Evolutionary conservation across 2,329 filamentous ascomycete species (phyloP).

Genomic region (Fusarium veterinarium): DNA sequence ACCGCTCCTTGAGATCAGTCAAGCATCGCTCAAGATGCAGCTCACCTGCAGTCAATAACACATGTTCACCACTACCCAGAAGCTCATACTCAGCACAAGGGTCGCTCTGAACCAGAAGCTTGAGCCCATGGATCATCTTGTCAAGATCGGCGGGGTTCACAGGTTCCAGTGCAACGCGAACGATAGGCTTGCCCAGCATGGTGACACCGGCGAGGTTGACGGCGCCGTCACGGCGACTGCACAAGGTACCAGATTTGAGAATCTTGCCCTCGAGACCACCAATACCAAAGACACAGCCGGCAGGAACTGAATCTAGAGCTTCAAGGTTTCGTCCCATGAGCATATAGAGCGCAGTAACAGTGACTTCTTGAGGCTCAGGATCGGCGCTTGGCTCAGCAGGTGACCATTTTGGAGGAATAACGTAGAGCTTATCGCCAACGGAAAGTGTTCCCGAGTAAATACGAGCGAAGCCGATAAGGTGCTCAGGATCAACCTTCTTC

Average conservation of each 20-base stretch:
- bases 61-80: conserved; percentile 92
- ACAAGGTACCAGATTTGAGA: conserved; percentile 95
- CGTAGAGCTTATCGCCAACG: conserved; percentile 91
- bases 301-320: conserved; percentile 83
- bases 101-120: conserved; percentile 91
- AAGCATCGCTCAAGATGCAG: conserved; percentile 93
- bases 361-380: conserved; percentile 84
- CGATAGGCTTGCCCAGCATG: conserved; percentile 87
- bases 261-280: conserved; percentile 91
- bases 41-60: conserved; percentile 93
- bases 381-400: conserved; percentile 78
- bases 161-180: conserved; percentile 94
- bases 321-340: conserved; percentile 95
- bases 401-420: conserved; percentile 92
- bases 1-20: conserved; percentile 91
- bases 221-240: conserved; percentile 85
- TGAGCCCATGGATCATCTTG: conserved; percentile 92
- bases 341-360: conserved; percentile 88
- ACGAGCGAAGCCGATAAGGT: conserved; percentile 92
- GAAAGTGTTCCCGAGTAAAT: conserved; percentile 91
- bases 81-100: conserved; percentile 97
- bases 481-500: conserved; percentile 78
- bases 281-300: conserved; percentile 95
- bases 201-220: conserved; percentile 90
- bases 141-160: conserved; percentile 89